Percentiles rank a stretch among this genome's conserved stretches.
Evolutionary conservation across 164 flowering plant genomes (phyloP).

Genomic region (Tinospora cordifolia): DNA sequence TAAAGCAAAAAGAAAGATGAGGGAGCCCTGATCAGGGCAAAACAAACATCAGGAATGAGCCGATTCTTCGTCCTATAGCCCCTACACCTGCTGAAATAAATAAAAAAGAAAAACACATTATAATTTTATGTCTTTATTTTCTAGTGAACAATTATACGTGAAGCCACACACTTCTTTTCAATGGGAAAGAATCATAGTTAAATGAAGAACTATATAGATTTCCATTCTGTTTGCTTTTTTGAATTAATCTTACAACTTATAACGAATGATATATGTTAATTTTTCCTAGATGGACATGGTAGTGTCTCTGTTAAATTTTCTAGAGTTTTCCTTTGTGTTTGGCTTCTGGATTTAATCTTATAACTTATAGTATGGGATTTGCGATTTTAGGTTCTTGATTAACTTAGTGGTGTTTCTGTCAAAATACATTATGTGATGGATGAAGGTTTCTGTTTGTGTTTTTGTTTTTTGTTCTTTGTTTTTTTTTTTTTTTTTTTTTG

Average conservation of each 20-base stretch:
- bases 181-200: neutral
- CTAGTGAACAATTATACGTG: neutral
- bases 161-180: too few species aligned
- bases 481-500: too few species aligned
- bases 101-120: too few species aligned
- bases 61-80: too few species aligned
- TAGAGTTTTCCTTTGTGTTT: neutral
- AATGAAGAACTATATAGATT: too few species aligned
- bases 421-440: neutral
- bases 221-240: neutral
- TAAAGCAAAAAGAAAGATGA: too few species aligned
- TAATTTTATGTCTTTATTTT: too few species aligned
- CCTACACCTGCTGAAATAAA: too few species aligned
- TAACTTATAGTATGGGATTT: neutral
- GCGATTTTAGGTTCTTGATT: neutral
- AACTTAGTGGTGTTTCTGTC: neutral
- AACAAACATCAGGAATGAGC: too few species aligned
- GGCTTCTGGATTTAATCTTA: neutral
- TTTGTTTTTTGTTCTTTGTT: too few species aligned
- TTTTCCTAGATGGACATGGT: neutral
- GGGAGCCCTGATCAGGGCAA: too few species aligned
- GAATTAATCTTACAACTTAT: neutral
- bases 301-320: neutral
- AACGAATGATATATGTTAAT: neutral
- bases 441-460: neutral